phyloP scores from a whole-genome alignment of 2,329 filamentous ascomycete genomes.

The Chaetomium globosum region DNA sequence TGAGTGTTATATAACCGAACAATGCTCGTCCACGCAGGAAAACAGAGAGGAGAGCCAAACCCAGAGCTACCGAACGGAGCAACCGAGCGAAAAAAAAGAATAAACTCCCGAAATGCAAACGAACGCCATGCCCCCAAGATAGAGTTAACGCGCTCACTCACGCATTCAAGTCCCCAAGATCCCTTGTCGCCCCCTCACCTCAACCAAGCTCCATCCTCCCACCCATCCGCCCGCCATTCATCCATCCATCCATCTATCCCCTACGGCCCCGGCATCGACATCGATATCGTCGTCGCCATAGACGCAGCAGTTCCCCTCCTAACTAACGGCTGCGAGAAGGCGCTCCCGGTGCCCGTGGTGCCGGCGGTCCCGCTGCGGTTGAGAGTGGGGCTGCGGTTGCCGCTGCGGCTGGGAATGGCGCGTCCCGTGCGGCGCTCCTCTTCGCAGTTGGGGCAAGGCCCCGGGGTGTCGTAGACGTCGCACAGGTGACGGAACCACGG shows the following conservation, averaged over 20 bases:
- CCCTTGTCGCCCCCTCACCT: not conserved
- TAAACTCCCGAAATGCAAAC: not conserved
- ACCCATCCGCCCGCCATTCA: not conserved
- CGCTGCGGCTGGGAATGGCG: slow-evolving; percentile 13
- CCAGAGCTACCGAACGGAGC: not conserved
- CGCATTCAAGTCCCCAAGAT: not conserved
- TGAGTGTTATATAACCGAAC: not conserved
- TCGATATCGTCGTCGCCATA: not conserved
- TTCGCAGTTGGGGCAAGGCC: slow-evolving; percentile 35
- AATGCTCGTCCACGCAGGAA: not conserved
- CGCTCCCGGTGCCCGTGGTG: not conserved
- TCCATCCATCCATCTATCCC: not conserved
- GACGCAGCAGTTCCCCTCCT: slow-evolving; percentile 10
- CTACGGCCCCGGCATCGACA: not conserved
- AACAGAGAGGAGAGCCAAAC: not conserved
- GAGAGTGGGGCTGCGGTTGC: slow-evolving; percentile 17
- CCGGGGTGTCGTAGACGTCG: slow-evolving; percentile 30
- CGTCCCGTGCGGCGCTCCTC: slow-evolving; percentile 28
- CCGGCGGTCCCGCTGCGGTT: slow-evolving; percentile 4
- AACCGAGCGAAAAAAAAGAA: not conserved
- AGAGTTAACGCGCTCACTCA: not conserved
- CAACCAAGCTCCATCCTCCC: not conserved
- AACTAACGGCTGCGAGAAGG: slow-evolving; percentile 10
- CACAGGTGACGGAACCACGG: slow-evolving; percentile 35
- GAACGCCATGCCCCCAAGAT: not conserved